Conservation (phyloP, 2,329 filamentous ascomycete species). For the Trichoderma sp. region DNA sequence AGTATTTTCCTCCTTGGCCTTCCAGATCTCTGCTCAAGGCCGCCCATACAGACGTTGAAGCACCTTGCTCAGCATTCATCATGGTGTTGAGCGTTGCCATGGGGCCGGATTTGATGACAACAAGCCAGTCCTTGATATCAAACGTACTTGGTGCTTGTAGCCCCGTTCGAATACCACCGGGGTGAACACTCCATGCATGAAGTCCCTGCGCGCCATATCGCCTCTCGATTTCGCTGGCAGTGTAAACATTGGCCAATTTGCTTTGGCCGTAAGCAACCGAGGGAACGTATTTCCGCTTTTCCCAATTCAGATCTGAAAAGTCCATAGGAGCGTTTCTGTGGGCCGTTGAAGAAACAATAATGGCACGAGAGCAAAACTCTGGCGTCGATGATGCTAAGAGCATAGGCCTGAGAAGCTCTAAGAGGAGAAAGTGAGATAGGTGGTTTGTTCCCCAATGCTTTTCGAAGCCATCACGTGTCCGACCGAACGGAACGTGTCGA, state of each 20-base stretch:
- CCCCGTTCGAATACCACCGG: slow-evolving; percentile 43
- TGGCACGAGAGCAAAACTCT: slow-evolving; percentile 31
- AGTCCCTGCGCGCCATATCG: slow-evolving; percentile 44
- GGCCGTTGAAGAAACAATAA: slow-evolving; percentile 32
- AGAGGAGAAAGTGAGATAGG: slow-evolving; percentile 44
- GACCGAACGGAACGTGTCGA: slow-evolving; percentile 37
- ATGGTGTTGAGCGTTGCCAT: slow-evolving; percentile 7
- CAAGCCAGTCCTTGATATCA: slow-evolving; percentile 4
- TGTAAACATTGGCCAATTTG: slow-evolving; percentile 52
- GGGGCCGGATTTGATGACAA: slow-evolving; percentile 1
- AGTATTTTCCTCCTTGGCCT: slow-evolving; percentile 45
- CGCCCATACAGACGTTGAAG: slow-evolving; percentile 46
- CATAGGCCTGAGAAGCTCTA: slow-evolving; percentile 40
- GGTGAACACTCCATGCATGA: slow-evolving; percentile 43
- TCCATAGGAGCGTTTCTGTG: slow-evolving; percentile 22
- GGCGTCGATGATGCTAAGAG: slow-evolving; percentile 33
- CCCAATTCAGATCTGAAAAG: slow-evolving; percentile 26
- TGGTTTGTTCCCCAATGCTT: slow-evolving; percentile 45
- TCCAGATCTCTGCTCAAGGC: slow-evolving; percentile 42
- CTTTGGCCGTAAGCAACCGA: slow-evolving; percentile 45
- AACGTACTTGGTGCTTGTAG: slow-evolving; percentile 3
- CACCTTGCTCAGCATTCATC: slow-evolving; percentile 40
- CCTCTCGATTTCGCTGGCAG: slow-evolving; percentile 51
- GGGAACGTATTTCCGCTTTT: slow-evolving; percentile 29
- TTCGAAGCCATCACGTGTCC: slow-evolving; percentile 43